Percentiles rank a stretch among this genome's conserved stretches.
These are phyloP conservation scores for Metschnikowia orientalis DNA, from an alignment of 805 yeast species.

Conservation along the genomic window DNA sequence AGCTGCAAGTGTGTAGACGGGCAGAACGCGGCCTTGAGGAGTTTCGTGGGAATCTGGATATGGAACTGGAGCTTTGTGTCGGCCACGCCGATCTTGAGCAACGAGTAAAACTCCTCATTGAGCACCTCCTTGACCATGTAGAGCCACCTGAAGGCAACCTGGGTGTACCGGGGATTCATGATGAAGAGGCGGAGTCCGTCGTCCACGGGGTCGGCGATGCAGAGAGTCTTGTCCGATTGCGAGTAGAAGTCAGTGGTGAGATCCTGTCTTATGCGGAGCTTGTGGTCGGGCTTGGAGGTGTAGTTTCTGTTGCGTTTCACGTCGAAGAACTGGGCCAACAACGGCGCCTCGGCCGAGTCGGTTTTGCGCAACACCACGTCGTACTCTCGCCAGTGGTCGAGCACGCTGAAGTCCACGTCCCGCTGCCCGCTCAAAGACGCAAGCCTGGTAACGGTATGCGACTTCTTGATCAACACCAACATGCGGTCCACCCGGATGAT, in stretches of 20 bases:
- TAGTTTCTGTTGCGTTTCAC: constrained; percentile 30
- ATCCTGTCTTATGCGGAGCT: constrained; percentile 17
- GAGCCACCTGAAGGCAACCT: constrained; percentile 60
- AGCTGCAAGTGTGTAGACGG: constrained; percentile 10
- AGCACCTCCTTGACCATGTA: constrained; percentile 49
- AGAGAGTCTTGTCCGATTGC: constrained; percentile 64
- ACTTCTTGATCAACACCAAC: constrained; percentile 56
- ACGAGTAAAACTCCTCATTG: constrained; percentile 28
- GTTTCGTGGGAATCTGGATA: constrained; percentile 40
- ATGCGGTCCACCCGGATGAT: constrained; percentile 63
- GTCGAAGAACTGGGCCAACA: constrained; percentile 60
- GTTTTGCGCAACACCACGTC: constrained; percentile 67
- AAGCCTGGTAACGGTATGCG: constrained; percentile 21
- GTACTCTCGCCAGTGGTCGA: constrained; percentile 79
- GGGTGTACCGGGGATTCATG: constrained; percentile 49
- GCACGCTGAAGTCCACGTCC: constrained; percentile 48
- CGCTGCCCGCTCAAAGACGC: constrained; percentile 44
- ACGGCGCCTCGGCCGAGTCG: constrained; percentile 46
- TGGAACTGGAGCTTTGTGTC: constrained; percentile 42
- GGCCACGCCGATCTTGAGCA: constrained; percentile 41
- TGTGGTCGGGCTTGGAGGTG: constrained; percentile 21
- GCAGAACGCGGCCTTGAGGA: constrained; percentile 11
- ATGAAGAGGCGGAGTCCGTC: constrained; percentile 41
- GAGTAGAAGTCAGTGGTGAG: constrained; percentile 53
- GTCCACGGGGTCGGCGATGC: constrained; percentile 36